Conservation (phyloP, 805 yeast genomes). For the Cyberlindnera subsufficiens region DNA sequence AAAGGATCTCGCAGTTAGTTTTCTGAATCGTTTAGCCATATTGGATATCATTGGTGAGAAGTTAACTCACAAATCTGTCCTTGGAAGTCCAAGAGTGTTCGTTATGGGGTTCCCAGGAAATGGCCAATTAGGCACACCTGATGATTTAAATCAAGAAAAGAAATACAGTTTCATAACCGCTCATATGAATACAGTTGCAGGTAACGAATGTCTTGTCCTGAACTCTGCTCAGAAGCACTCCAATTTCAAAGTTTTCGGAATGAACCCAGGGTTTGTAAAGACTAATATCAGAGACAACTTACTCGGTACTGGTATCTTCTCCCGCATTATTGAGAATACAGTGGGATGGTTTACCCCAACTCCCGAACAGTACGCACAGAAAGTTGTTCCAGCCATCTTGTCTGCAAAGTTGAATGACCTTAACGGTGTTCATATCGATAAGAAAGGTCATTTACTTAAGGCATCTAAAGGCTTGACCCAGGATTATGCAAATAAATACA, state of each 20-base stretch:
- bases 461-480: constrained; percentile 25
- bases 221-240: constrained; percentile 18
- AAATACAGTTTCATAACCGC: constrained; percentile 24
- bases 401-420: constrained; percentile 24
- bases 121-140: constrained; percentile 26
- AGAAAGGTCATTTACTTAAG: constrained; percentile 23
- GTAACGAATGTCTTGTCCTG: constrained; percentile 32
- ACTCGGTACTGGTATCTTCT: constrained; percentile 25
- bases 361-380: constrained; percentile 29
- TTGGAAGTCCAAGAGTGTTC: constrained; percentile 28
- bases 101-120: constrained; percentile 36
- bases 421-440: constrained; percentile 28
- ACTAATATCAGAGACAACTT: constrained; percentile 31
- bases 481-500: constrained; percentile 13
- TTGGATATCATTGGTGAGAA: constrained; percentile 23
- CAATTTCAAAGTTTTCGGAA: constrained; percentile 27
- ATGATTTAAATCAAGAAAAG: constrained; percentile 30
- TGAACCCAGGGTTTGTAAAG: constrained; percentile 35
- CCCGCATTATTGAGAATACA: constrained; percentile 22
- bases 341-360: constrained; percentile 27
- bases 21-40: constrained; percentile 29
- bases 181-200: constrained; percentile 38
- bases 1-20: constrained; percentile 33
- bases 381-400: constrained; percentile 26
- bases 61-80: constrained; percentile 10